Base-by-base conservation (phyloP, 495 filamentous ascomycete genomes). In the Penicillium waksmanii region DNA sequence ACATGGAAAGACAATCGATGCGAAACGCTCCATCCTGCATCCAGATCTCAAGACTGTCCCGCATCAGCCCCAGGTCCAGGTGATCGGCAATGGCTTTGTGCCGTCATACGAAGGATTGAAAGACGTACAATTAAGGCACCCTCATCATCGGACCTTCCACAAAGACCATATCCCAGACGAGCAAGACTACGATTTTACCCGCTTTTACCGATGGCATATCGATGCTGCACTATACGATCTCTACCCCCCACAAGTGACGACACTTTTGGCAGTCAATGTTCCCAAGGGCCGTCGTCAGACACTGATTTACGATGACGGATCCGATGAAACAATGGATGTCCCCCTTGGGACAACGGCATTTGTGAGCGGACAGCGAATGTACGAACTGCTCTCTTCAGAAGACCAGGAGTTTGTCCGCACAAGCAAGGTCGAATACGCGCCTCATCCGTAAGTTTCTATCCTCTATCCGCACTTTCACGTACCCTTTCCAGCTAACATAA, bases 151-250 rank as follows among this genome's bases (percentile, higher is more conserved):
- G 55, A 89, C 84, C 17, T 92, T 92, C 69, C 88, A 91, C 69
- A 83, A 85, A 46, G 80, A 84, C 38, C 64, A 79, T 42, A 84
- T 92, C 61, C 81, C 86, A 11, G 80, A 77, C 17, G 79, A 82
- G 3, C 84, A 89, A 48, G 87, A 91, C 61, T 76, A 87, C 23
- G 80, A 83, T 44, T 84, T 79, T 69, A 91, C 89, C 5, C 84
- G 88, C 23, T 92, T 90, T 72, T 91, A 89, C 70, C 78, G 89
- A 35, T 92, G 88, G 89, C 89, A 92, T 64, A 90, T 92, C 55
- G 89, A 92, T 67, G 89, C 89, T 10, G 88, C 89, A 7, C 75
- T 91, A 3, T 92, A 92, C 66, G 89, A 82, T 12, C 77, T 89
- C 17, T 82, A 89, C 34, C 88, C 89, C 3, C 87, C 89, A 3